Evolutionary conservation across 169 alveolate genomes (phyloP).

Genomic region (Plasmodium knowlesi): DNA sequence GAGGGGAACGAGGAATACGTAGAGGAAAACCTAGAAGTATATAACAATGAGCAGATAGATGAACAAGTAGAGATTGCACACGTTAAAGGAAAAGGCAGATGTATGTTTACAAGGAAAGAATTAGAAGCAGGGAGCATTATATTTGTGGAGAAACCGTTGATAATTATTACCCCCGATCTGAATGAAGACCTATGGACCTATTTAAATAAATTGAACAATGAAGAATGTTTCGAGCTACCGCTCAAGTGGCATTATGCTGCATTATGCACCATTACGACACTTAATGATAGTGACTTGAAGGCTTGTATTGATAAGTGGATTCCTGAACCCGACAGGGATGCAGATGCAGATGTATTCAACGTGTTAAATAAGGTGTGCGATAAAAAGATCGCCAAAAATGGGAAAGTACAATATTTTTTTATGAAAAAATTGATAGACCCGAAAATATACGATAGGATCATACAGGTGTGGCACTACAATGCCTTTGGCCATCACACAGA

Average conservation of each 20-base stretch:
- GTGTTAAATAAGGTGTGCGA: slow-evolving; percentile 81
- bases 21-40: slow-evolving; percentile 71
- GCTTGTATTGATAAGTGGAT: slow-evolving; percentile 80
- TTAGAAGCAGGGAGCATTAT: slow-evolving; percentile 87
- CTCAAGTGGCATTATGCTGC: slow-evolving; percentile 91
- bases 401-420: slow-evolving; percentile 71
- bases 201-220: slow-evolving; percentile 76
- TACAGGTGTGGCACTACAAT: slow-evolving; percentile 90
- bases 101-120: slow-evolving; percentile 81
- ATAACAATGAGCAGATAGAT: slow-evolving; percentile 75
- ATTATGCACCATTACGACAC: slow-evolving; percentile 79
- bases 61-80: slow-evolving; percentile 82
- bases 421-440: slow-evolving; percentile 79
- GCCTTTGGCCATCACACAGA: slow-evolving; percentile 88
- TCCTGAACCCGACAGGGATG: slow-evolving; percentile 84
- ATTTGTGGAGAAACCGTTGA: slow-evolving; percentile 85
- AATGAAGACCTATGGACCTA: slow-evolving; percentile 81
- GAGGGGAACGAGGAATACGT: slow-evolving; percentile 51
- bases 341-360: slow-evolving; percentile 80
- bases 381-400: slow-evolving; percentile 21
- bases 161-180: slow-evolving; percentile 83
- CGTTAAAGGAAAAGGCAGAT: slow-evolving; percentile 88
- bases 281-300: slow-evolving; percentile 71
- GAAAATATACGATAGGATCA: slow-evolving; percentile 78
- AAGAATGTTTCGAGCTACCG: slow-evolving; percentile 79